Base-by-base conservation (phyloP, 2,329 filamentous ascomycete species). In the Juglanconis oblonga region DNA sequence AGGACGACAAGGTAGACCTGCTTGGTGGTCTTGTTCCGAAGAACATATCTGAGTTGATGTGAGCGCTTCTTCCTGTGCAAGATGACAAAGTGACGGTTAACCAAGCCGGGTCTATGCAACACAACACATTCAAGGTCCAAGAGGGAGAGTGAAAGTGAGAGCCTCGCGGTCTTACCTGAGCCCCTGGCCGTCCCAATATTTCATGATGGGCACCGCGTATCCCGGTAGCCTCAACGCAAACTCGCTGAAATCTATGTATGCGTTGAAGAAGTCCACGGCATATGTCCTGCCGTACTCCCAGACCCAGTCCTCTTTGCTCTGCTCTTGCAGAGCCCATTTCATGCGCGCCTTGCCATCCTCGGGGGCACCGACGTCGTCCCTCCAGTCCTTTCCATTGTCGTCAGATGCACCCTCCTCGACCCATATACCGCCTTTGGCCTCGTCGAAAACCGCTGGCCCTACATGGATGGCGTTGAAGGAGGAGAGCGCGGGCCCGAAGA, bases 11-110 rank as follows among this genome's bases (percentile, higher is more conserved):
- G 85, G 67, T 97, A 91, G 14, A 91, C 82, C 38, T 90, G 83
- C 52, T 84, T 84, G 0, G 90, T 94, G 29, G 80, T 74, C 62
- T 85, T 86, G 74, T 97, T 90, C 71, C 93, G 94, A 70, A 98
- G 82, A 61, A 96, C 91, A 76, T 98, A 97, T 83, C 93, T 93
- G 77, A 96, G 84, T 67, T 87, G 82, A 77, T 96, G 91, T 79
- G 90, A 89, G 80, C 90, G 90, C 71, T 85, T 82, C 65, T 70
- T 55, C 65, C 69, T 59, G 67, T 55, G 42, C 5, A 52, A 35
- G 49, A 49, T 29, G 35, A 57, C 14, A 32, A 45, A 51, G 40
- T n/a, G 40, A 45, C 69, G 68, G 61, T 63, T 63, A 63, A 68
- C 52, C 62, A 42, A 47, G 47, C 53, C 59, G 17, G 63, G 52